Conservation (phyloP, 2,329 filamentous ascomycete species). For the Sporothrix euskadiensis region DNA sequence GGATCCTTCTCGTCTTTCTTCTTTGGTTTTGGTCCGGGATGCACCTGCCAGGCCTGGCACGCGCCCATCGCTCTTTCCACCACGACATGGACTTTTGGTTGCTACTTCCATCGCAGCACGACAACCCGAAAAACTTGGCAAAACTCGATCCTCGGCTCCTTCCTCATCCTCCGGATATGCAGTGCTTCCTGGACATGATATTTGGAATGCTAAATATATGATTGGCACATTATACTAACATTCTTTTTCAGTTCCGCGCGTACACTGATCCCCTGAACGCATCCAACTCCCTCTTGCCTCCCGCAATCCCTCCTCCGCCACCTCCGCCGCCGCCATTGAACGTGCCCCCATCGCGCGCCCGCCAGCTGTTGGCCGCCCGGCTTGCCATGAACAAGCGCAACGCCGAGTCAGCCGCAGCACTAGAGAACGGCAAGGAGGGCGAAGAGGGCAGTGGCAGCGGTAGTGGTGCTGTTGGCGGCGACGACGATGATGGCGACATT, state of each 20-base stretch:
- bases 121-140: not conserved
- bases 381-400: conserved; percentile 72
- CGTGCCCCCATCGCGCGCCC: conserved; percentile 80
- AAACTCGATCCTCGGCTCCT: not conserved
- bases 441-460: conserved; percentile 15
- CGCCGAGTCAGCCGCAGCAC: conserved; percentile 47
- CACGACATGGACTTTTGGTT: not conserved
- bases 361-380: conserved; percentile 85
- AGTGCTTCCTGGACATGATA: not conserved
- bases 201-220: not conserved
- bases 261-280: conserved; percentile 58
- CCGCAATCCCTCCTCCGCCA: conserved; percentile 59
- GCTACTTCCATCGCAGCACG: not conserved
- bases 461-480: not conserved
- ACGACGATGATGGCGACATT: conserved; percentile 8
- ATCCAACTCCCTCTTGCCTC: conserved; percentile 54
- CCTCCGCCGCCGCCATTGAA: conserved; percentile 72
- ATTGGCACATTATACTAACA: conserved; percentile 19
- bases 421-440: conserved; percentile 46
- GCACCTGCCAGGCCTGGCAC: not conserved
- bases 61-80: not conserved
- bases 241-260: conserved; percentile 54
- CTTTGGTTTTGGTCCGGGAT: not conserved
- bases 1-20: not conserved
- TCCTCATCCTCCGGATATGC: not conserved